Conservation (phyloP, 306 rosid genomes). For the Elaeagnus macrophylla region DNA sequence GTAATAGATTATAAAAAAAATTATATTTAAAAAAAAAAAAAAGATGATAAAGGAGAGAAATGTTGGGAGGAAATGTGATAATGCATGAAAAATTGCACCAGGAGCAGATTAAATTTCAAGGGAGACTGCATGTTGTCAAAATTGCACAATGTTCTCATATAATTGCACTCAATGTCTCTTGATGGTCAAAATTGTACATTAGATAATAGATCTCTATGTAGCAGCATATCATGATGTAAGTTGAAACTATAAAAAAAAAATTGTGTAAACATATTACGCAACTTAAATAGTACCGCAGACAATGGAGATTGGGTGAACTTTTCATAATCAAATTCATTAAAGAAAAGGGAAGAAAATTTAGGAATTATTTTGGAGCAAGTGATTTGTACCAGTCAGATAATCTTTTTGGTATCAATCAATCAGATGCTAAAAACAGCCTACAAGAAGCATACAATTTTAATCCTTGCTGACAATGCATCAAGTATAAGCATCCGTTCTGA, state of each 20-base stretch:
- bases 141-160: neutral
- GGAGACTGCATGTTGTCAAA: constrained; percentile 51
- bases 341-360: neutral
- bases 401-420: too few relatives aligned
- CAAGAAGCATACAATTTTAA: constrained; percentile 68
- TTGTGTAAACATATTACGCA: too few relatives aligned
- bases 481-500: constrained; percentile 87
- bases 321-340: constrained; percentile 68
- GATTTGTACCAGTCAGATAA: too few relatives aligned
- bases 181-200: neutral
- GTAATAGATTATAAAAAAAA: too few relatives aligned
- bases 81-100: too few relatives aligned
- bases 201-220: neutral
- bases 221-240: neutral
- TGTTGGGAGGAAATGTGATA: too few relatives aligned
- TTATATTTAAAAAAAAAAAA: too few relatives aligned
- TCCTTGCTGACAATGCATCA: constrained; percentile 72
- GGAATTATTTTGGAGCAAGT: too few relatives aligned
- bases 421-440: too few relatives aligned
- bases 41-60: too few relatives aligned
- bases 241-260: neutral
- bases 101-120: constrained; percentile 56
- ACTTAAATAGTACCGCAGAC: constrained; percentile 47
- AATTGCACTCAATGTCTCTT: neutral
- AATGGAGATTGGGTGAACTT: constrained; percentile 74